These are phyloP conservation scores for Juncus effusus DNA, from an alignment of 176 grass and related monocot species.

Conservation along the genomic window DNA sequence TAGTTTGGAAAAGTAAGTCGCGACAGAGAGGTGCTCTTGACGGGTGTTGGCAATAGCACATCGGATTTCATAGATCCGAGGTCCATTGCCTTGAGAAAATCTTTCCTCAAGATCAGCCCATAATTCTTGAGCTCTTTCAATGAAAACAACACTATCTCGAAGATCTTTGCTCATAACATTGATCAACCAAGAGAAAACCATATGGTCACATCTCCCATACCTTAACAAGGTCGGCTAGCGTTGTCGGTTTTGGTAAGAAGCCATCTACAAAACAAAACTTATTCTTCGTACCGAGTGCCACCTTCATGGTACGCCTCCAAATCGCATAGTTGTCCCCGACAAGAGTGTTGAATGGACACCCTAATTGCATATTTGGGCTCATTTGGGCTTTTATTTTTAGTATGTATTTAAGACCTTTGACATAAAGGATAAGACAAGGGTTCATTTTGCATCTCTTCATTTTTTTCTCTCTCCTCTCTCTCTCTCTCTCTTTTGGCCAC, in stretches of 20 bases:
- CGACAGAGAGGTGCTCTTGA: background rate
- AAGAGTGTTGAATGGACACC: too few species aligned
- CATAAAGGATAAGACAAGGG: too few species aligned
- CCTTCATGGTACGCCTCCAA: slow-evolving; percentile 11
- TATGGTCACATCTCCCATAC: too few species aligned
- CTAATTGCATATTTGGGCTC: too few species aligned
- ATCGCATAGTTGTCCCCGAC: slow-evolving; percentile 8
- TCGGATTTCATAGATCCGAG: background rate
- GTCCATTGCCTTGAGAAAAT: slow-evolving; percentile 11
- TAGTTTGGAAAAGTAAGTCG: slow-evolving; percentile 4
- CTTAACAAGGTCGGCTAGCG: background rate
- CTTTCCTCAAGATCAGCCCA: background rate
- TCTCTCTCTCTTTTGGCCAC: too few species aligned
- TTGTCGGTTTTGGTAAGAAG: background rate
- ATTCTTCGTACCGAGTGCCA: slow-evolving; percentile 11
- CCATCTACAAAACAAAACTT: slow-evolving; percentile 19
- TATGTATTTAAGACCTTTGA: too few species aligned
- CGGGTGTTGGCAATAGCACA: background rate
- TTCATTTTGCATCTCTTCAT: too few species aligned
- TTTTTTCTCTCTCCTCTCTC: too few species aligned
- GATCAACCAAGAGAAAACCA: background rate
- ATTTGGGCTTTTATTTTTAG: too few species aligned
- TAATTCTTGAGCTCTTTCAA: background rate
- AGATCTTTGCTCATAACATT: background rate
- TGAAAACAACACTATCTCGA: background rate